Evolutionary conservation across 2,329 filamentous ascomycete species (phyloP).

Genomic region (Hymenoscyphus occultus): DNA sequence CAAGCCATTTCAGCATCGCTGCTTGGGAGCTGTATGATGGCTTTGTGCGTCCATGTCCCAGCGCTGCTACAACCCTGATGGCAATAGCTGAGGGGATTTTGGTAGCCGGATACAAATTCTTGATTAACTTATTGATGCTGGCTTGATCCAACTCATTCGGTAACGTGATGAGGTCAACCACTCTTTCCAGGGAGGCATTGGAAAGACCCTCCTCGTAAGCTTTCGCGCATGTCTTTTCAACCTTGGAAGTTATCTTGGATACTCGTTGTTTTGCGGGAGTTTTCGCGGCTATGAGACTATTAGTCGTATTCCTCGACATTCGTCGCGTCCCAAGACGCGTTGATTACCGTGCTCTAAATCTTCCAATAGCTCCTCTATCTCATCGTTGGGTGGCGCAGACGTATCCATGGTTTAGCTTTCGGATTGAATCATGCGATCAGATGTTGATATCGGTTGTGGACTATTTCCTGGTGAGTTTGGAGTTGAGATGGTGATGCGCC

Average conservation of each 20-base stretch:
- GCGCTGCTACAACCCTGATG: conserved; percentile 64
- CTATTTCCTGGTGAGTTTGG: not conserved
- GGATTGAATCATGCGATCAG: not conserved
- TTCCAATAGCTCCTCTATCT: conserved; percentile 25
- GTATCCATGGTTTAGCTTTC: conserved; percentile 15
- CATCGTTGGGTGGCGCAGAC: conserved; percentile 12
- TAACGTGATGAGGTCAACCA: conserved; percentile 65
- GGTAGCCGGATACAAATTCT: conserved; percentile 71
- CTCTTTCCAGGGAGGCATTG: conserved; percentile 54
- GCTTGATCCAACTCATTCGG: conserved; percentile 73
- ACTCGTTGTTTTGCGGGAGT: conserved; percentile 64
- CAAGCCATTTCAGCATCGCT: conserved; percentile 72
- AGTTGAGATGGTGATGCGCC: not conserved
- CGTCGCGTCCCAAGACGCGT: conserved; percentile 25
- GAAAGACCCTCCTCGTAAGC: conserved; percentile 68
- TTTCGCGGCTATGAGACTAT: conserved; percentile 49
- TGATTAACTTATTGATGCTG: conserved; percentile 65
- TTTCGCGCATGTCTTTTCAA: conserved; percentile 60
- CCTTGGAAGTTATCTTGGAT: conserved; percentile 58
- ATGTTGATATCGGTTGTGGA: not conserved
- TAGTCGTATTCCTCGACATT: not conserved
- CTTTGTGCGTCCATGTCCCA: conserved; percentile 77
- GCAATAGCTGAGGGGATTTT: conserved; percentile 59
- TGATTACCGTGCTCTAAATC: conserved; percentile 31
- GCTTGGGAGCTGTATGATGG: conserved; percentile 69